Evolutionary conservation across 352 stramenopile species (phyloP), one percentile per base, ranked within the genome.

Genomic region (Globisporangium megalacanthum): DNA sequence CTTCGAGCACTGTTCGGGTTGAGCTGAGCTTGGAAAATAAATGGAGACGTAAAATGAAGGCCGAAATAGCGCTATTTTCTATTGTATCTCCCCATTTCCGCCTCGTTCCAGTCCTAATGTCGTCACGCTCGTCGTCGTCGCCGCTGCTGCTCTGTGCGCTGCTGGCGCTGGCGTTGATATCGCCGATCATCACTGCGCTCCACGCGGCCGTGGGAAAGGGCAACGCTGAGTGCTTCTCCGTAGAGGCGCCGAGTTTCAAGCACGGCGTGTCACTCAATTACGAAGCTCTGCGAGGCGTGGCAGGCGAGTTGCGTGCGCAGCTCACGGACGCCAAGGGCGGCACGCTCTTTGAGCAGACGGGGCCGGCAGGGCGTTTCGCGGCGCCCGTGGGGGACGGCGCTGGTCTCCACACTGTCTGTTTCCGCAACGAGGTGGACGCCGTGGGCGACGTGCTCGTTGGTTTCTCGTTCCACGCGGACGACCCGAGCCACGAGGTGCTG

Each of bases 241-340:
- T 95, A 39, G 76, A 90, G 7, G 82, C 76, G 37, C 69, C 79
- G 55, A 74, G 55, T 58, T 86, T 77, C 56, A 89, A 95, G 62
- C 78, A 93, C 60, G 85, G 85, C 46, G 82, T 95, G 51, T 95
- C 85, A 41, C 78, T 95, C 59, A 95, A 93, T 64, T 93, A 93
- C 64, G 79, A 95, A 49, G 79, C 79, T 42, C 60, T 95, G 7
- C 70, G 72, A 25, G 85, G 85, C 52, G 74, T 88, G 60, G 79
- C 83, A 15, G 83, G 92, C 46, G 66, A 71, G n/a, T 68, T 95
- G 31, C 70, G 84, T 49, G 74, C 73, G 17, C 72, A 88, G 62
- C 65, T 95, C 33, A 78, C 66, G 37, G 80, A 89, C 59, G 77
- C 74, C 60, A 75, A 79, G 52, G 64, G 81, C 42, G 59, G 72